Percentiles rank a stretch among this genome's conserved stretches.
These are phyloP conservation scores for Pseudocohnilembus persalinus DNA, from an alignment of 169 alveolate genomes.

Conservation along the genomic window DNA sequence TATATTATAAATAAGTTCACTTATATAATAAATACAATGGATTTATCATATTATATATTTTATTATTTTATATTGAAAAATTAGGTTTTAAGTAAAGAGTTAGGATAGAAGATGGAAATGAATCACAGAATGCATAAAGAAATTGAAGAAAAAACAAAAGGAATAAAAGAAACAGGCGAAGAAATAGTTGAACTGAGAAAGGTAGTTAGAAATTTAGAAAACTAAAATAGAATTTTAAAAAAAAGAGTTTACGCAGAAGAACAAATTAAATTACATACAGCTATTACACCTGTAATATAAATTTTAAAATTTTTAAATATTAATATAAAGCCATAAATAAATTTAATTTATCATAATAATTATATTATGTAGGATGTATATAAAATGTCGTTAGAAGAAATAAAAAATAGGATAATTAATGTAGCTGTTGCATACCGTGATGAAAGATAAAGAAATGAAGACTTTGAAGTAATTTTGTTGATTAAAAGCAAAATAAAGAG, in stretches of 20 bases:
- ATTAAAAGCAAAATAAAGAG: too few species aligned
- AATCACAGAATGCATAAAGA: not conserved
- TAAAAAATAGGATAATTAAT: not conserved
- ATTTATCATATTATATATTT: too few species aligned
- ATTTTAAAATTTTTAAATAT: too few species aligned
- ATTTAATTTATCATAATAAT: too few species aligned
- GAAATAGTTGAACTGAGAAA: not conserved
- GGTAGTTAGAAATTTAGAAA: too few species aligned
- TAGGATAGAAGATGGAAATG: not conserved
- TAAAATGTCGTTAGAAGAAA: not conserved
- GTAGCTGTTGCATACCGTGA: not conserved
- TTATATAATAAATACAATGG: too few species aligned
- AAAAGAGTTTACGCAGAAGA: not conserved
- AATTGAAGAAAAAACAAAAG: not conserved
- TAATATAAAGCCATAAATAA: too few species aligned
- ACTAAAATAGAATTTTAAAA: too few species aligned
- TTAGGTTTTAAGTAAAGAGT: not conserved
- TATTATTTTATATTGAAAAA: too few species aligned
- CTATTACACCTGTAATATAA: not conserved
- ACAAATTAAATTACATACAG: not conserved
- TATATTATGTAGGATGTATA: not conserved
- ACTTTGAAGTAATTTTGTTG: too few species aligned
- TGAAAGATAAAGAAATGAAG: not conserved
- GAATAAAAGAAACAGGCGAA: not conserved
- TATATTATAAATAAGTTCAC: too few species aligned